Evolutionary conservation across 2,329 filamentous ascomycete genomes (phyloP).

Genomic region (Cladosporium colombiae): DNA sequence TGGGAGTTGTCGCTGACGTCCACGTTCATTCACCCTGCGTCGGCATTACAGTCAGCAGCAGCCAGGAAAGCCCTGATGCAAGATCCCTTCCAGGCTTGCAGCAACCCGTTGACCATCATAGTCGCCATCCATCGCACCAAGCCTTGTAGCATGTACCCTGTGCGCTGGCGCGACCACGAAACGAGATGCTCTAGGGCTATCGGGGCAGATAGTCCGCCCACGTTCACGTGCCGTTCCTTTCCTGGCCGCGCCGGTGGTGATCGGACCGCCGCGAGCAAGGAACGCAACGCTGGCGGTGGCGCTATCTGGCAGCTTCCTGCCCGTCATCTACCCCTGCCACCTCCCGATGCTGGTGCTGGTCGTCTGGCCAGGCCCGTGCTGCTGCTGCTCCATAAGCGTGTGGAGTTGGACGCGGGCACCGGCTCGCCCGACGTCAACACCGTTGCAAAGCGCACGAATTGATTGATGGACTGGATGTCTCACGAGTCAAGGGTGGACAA

Average conservation of each 20-base stretch:
- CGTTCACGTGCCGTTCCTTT: constrained; percentile 20
- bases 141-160: constrained; percentile 10
- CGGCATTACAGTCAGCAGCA: constrained; percentile 19
- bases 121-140: background rate
- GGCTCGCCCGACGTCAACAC: constrained; percentile 11
- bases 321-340: constrained; percentile 21
- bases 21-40: constrained; percentile 15
- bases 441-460: constrained; percentile 4
- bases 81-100: constrained; percentile 15
- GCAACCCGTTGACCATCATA: constrained; percentile 11
- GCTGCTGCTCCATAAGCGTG: constrained; percentile 1
- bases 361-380: constrained; percentile 15
- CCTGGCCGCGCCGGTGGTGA: constrained; percentile 5
- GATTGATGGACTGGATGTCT: constrained; percentile 8
- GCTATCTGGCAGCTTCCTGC: constrained; percentile 19
- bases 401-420: background rate
- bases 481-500: constrained; percentile 12
- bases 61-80: constrained; percentile 6
- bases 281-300: constrained; percentile 20
- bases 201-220: constrained; percentile 13
- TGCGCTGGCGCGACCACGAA: constrained; percentile 18
- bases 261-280: constrained; percentile 21
- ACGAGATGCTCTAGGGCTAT: constrained; percentile 9
- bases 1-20: constrained; percentile 11
- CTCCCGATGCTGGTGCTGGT: constrained; percentile 2